phyloP scores from a whole-genome alignment of 805 yeast genomes.

The Candida ipomoeae region DNA sequence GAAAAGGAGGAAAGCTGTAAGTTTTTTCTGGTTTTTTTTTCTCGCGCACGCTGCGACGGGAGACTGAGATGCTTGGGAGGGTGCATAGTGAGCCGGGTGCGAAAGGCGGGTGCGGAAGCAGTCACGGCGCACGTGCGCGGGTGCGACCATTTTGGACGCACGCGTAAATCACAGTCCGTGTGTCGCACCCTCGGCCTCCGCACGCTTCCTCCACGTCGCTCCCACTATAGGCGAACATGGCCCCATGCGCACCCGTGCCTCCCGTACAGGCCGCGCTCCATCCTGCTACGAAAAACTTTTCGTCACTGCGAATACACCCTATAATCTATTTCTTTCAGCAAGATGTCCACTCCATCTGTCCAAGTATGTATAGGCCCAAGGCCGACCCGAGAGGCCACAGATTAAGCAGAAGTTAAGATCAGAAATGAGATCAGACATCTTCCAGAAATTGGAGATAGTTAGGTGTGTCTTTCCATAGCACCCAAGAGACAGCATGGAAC shows the following conservation, averaged over 20 bases:
- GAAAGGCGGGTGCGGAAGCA: neutral
- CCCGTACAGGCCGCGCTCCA: constrained; percentile 7
- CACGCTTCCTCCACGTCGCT: neutral
- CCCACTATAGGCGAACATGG: neutral
- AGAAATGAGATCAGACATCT: no score
- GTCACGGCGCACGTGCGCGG: neutral
- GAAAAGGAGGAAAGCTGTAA: constrained; percentile 7
- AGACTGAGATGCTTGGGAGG: neutral
- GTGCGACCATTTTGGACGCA: neutral
- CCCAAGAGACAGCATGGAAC: no score
- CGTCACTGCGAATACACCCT: constrained; percentile 17
- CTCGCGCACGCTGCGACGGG: constrained; percentile 5
- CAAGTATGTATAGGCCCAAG: constrained; percentile 57
- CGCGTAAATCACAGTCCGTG: constrained; percentile 7
- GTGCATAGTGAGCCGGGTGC: constrained; percentile 14
- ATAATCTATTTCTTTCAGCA: constrained; percentile 43
- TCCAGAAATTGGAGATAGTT: no score
- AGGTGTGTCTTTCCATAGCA: no score
- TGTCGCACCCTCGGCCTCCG: neutral
- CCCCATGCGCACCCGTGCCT: constrained; percentile 5
- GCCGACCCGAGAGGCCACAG: no score
- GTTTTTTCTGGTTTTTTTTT: constrained; percentile 6
- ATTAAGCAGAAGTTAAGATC: no score
- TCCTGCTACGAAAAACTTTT: constrained; percentile 15
- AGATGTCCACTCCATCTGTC: constrained; percentile 81